A percentile compares a stretch with the other conserved stretches of the same genome.
These are phyloP conservation scores for Sordariomycetes sp. DNA, from an alignment of 2,329 filamentous ascomycete genomes.

Conservation along the genomic window DNA sequence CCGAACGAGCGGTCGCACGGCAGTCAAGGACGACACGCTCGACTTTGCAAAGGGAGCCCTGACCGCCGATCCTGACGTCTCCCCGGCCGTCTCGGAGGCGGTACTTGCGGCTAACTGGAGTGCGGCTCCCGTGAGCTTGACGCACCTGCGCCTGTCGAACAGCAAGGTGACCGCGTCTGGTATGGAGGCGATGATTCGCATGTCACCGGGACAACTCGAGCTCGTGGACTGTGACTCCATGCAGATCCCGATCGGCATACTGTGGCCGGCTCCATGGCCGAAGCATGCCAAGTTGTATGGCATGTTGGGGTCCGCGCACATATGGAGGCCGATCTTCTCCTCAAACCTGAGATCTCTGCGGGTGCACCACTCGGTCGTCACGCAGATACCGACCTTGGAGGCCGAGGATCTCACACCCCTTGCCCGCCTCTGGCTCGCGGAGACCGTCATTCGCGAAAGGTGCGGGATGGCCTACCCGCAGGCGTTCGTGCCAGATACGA, in stretches of 20 bases:
- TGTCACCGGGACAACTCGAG: slow-evolving; percentile 35
- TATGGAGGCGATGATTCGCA: slow-evolving; percentile 29
- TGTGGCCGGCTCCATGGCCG: slow-evolving; percentile 18
- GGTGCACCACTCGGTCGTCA: slow-evolving; percentile 51
- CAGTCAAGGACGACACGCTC: slow-evolving; percentile 19
- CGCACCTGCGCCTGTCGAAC: slow-evolving; percentile 42
- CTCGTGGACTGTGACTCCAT: slow-evolving; percentile 26
- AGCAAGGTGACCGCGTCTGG: slow-evolving; percentile 35
- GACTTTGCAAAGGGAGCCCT: slow-evolving; percentile 16
- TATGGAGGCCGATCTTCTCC: slow-evolving; percentile 41
- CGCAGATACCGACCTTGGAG: slow-evolving; percentile 35
- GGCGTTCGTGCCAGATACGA: slow-evolving; percentile 42
- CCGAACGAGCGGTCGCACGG: slow-evolving; percentile 17
- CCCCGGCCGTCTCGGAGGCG: slow-evolving; percentile 9
- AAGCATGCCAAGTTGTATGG: slow-evolving; percentile 25
- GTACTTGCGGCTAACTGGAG: not conserved
- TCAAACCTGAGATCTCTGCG: slow-evolving; percentile 41
- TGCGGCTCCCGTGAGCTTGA: slow-evolving; percentile 20
- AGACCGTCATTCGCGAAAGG: slow-evolving; percentile 30
- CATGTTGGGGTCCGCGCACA: slow-evolving; percentile 30
- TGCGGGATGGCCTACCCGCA: slow-evolving; percentile 34
- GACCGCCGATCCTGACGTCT: slow-evolving; percentile 11
- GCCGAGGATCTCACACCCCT: slow-evolving; percentile 23
- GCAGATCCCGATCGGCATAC: not conserved
- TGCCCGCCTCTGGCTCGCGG: slow-evolving; percentile 28